Evolutionary conservation across 306 rosid genomes (phyloP), one percentile per base, ranked within the genome.

Genomic region (Chamaecrista fasciculata): DNA sequence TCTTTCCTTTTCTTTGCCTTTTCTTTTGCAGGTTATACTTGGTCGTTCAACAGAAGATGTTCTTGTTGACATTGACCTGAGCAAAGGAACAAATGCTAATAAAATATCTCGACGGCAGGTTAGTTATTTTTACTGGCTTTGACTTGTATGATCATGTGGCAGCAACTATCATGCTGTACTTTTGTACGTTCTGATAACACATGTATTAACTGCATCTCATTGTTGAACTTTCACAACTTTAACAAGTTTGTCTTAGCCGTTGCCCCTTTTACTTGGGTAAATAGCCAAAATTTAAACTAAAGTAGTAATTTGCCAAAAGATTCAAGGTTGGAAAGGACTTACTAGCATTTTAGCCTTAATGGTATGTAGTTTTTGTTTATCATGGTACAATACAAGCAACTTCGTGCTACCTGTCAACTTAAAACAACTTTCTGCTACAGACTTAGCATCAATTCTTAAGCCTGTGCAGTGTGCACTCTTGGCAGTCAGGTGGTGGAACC

Each of bases 31-130:
- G 99, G 97, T 95, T 74, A 81, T 89, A 73, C 81, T 95, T 76
- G 99, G 99, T 75, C 87, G 97, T 76, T 87, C 95, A 64, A 81
- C 97, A 9, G 86, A 80, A 20, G 87, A 85, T 71, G 47, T 63
- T 69, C 61, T 74, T 69, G 96, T 95, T 36, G 99, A 95, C 79
- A 86, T 95, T 80, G 97, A 95, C 86, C 84, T 95, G 81, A 78
- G 96, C 73, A 91, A 77, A 76, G 99, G 79, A 70, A 85, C 95
- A n/a, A 59, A 65, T 29, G 76, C 84, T 24, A 91, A 87, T 60
- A 82, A 85, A 82, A 83, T 91, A 76, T 95, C 99, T 77, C 89
- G 99, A 25, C 90, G 85, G 24, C 97, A 95, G 97, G 99, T 95
- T 73, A 43, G 84, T 72, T 62, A 62, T 60, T 68, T 49, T 39